Conservation (phyloP, 2,329 filamentous ascomycete species). For the Clonostachys byssicola region DNA sequence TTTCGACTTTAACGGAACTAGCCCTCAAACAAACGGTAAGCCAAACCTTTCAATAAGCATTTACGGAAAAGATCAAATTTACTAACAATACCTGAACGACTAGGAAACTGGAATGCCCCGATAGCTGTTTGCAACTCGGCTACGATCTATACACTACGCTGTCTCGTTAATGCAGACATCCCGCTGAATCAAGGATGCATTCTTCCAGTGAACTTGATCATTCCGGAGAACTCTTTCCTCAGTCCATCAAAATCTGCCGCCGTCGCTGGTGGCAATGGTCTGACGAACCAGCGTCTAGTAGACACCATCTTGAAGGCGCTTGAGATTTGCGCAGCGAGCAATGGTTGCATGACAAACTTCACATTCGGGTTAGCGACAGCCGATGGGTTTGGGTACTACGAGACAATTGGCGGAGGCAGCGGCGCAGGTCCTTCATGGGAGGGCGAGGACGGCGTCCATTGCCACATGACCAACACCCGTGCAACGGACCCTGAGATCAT, state of each 20-base stretch:
- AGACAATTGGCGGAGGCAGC: slow-evolving; percentile 72
- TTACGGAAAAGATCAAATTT: slow-evolving; percentile 8
- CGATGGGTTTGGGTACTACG: slow-evolving; percentile 53
- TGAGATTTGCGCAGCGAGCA: slow-evolving; percentile 12
- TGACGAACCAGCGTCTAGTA: slow-evolving; percentile 23
- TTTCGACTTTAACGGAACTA: slow-evolving; percentile 29
- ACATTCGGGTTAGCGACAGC: slow-evolving; percentile 57
- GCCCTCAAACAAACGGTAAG: slow-evolving; percentile 24
- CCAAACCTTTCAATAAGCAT: slow-evolving; percentile 13
- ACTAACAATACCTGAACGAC: slow-evolving; percentile 17
- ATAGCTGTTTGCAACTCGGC: slow-evolving; percentile 28
- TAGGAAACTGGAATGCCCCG: slow-evolving; percentile 28
- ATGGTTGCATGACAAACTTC: slow-evolving; percentile 58
- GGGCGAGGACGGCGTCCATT: slow-evolving; percentile 64
- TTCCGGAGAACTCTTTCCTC: slow-evolving; percentile 22
- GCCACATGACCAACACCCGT: slow-evolving; percentile 78
- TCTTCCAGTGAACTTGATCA: slow-evolving; percentile 21
- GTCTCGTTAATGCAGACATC: slow-evolving; percentile 25
- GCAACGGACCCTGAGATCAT: slow-evolving; percentile 76
- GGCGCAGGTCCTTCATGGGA: slow-evolving; percentile 70
- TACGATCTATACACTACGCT: slow-evolving; percentile 29
- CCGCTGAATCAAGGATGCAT: slow-evolving; percentile 33
- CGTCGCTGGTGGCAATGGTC: slow-evolving; percentile 61
- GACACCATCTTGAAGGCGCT: slow-evolving; percentile 25
- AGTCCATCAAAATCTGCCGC: slow-evolving; percentile 23